Percentiles rank a stretch among this genome's conserved stretches.
Conservation (phyloP, 2,329 filamentous ascomycete genomes). For the Neoarthrinium moseri region DNA sequence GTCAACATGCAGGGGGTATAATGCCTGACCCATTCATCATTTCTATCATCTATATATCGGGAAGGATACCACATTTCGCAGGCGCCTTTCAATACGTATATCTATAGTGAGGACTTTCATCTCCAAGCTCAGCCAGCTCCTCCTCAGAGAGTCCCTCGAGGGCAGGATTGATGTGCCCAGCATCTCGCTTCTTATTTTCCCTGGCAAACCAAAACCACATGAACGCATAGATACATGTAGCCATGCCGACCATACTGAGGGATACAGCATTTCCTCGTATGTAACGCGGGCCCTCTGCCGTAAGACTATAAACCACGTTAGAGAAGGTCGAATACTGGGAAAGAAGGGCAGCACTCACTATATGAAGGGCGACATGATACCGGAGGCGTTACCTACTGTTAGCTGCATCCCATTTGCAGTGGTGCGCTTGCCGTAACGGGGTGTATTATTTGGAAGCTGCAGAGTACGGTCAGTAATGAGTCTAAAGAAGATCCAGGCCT, state of each 20-base stretch:
- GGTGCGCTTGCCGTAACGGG: constrained; percentile 74
- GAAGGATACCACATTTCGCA: too few species aligned
- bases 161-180: constrained; percentile 35
- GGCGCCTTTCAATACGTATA: constrained; percentile 42
- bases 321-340: neutral
- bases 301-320: constrained; percentile 31
- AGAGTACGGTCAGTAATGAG: neutral
- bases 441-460: constrained; percentile 63
- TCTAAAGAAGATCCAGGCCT: neutral
- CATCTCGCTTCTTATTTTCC: constrained; percentile 45
- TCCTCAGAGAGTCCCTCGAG: constrained; percentile 42
- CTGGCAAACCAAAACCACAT: constrained; percentile 53
- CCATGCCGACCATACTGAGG: constrained; percentile 55
- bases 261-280: constrained; percentile 61
- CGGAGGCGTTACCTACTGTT: constrained; percentile 67
- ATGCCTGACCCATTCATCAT: too few species aligned
- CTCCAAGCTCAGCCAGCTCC: constrained; percentile 48
- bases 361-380: constrained; percentile 73
- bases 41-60: too few species aligned
- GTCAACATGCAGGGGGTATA: too few species aligned
- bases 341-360: constrained; percentile 31
- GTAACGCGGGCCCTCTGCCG: constrained; percentile 53
- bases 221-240: constrained; percentile 49
- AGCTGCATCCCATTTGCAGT: constrained; percentile 71
- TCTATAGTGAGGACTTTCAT: constrained; percentile 49